These are phyloP conservation scores for Macrolepiota dolichaula DNA, from an alignment of 768 basidiomycete genomes.

Conservation along the genomic window DNA sequence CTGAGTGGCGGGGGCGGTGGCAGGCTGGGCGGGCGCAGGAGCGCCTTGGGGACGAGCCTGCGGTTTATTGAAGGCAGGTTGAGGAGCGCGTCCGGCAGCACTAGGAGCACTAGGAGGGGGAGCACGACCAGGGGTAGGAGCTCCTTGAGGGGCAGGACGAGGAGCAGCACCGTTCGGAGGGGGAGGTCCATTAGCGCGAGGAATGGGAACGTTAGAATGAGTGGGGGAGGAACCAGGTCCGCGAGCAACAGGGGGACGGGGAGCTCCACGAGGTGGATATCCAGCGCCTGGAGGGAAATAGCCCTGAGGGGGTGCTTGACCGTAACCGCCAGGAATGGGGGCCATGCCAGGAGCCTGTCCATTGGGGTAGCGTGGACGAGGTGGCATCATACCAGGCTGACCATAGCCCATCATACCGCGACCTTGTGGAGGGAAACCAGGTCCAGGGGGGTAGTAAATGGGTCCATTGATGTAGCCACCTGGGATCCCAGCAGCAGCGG, in stretches of 20 bases:
- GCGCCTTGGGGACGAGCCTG: conserved; percentile 17
- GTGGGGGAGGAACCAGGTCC: conserved; percentile 72
- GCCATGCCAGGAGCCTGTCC: conserved; percentile 69
- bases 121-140: conserved; percentile 37
- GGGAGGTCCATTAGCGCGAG: conserved; percentile 62
- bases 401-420: conserved; percentile 80
- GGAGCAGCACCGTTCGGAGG: conserved; percentile 50
- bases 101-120: conserved; percentile 36
- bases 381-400: conserved; percentile 84
- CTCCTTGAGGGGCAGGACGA: conserved; percentile 47
- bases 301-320: conserved; percentile 67
- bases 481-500: conserved; percentile 81
- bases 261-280: conserved; percentile 58
- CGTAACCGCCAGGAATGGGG: conserved; percentile 69
- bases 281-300: conserved; percentile 53
- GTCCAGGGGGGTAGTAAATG: conserved; percentile 84
- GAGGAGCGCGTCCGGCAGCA: conserved; percentile 24
- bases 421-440: conserved; percentile 79
- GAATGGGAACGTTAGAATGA: conserved; percentile 56
- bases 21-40: conserved; percentile 35
- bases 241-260: conserved; percentile 62
- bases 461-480: conserved; percentile 81
- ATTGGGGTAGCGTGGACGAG: conserved; percentile 82
- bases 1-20: conserved; percentile 41
- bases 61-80: conserved; percentile 24